Base-by-base conservation (phyloP, 2,329 filamentous ascomycete species). In the Xylaria sp. region DNA sequence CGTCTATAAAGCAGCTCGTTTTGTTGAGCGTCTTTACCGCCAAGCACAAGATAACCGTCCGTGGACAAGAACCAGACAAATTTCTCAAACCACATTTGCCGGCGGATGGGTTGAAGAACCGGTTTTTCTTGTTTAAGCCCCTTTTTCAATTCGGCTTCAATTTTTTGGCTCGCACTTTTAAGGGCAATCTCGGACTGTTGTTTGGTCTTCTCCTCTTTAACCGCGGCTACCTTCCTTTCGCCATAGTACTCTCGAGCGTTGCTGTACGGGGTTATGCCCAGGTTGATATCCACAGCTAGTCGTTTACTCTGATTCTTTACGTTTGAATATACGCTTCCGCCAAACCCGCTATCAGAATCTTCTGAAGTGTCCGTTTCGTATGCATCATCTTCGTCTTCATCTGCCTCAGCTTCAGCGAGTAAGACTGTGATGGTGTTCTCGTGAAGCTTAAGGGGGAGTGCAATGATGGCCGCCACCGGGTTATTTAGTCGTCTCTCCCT, bases 1-100 rank as follows among this genome's bases (percentile, higher is more conserved):
- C 89, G 89, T 70, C 91, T 90, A 82, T 98, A 99, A n/a, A 99
- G 84, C 49, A 94, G 91, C 79, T 99, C 96, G 75, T 92, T 94
- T 78, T 99, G 96, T 75, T 93, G 91, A 1, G 90, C 88, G 82
- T 99, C 96, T 70, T 93, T 94, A 18, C 94, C 95, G 54, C 90
- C 95, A 18, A 99, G 86, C 0, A 98, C 92, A 6, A 99, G 86
- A 78, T 98, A 98, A 4, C 95, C 94, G 77, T 99, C 96, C 0
- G 94, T 97, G 0, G 94, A 98, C 74, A 98, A 88, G 82, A 99
- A 99, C 87, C 94, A 98, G 33, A 90, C 85, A 76, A 97, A 99
- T 80, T 99, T 99, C 77, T 99, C 96, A 74, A 98, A 99, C 96
- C 96, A 99, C 75, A 94, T 88, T 73, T 91, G 91, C 76, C 90